phyloP scores from a whole-genome alignment of 176 grass and related monocot species.

The Triticum timopheevii region DNA sequence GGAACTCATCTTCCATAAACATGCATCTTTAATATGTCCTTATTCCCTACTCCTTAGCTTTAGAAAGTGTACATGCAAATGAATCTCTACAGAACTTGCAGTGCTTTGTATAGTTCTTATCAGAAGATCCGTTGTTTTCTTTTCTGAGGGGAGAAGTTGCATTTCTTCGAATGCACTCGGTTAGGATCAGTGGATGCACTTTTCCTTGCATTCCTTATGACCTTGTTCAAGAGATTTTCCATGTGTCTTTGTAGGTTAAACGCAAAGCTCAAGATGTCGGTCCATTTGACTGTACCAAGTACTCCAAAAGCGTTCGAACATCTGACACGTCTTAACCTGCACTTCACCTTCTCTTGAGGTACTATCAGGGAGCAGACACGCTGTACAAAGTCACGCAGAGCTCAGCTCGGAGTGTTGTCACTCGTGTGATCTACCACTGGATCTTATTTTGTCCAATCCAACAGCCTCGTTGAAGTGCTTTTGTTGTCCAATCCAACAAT shows the following conservation, averaged over 20 bases:
- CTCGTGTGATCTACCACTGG: background rate
- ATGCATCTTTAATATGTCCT: background rate
- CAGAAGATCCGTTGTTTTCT: background rate
- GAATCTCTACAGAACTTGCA: background rate
- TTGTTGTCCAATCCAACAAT: background rate
- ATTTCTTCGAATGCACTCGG: background rate
- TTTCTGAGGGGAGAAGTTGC: background rate
- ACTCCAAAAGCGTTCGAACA: constrained; percentile 48
- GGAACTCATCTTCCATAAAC: constrained; percentile 9
- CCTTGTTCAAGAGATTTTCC: background rate
- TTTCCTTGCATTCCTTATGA: background rate
- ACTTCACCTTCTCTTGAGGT: background rate
- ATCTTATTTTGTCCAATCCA: background rate
- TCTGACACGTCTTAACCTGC: constrained; percentile 21
- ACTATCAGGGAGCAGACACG: background rate
- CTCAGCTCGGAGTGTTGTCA: background rate
- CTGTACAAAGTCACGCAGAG: constrained; percentile 5
- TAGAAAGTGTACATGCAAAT: background rate
- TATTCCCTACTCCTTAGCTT: background rate
- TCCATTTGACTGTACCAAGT: constrained; percentile 71
- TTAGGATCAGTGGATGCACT: background rate
- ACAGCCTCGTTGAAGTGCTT: constrained; percentile 13
- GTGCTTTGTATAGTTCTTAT: background rate
- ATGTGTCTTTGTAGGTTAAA: constrained; percentile 53
- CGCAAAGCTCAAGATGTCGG: constrained; percentile 67